Conservation (phyloP, 1,284 basidiomycete genomes). For the Xanthoconium separans region DNA sequence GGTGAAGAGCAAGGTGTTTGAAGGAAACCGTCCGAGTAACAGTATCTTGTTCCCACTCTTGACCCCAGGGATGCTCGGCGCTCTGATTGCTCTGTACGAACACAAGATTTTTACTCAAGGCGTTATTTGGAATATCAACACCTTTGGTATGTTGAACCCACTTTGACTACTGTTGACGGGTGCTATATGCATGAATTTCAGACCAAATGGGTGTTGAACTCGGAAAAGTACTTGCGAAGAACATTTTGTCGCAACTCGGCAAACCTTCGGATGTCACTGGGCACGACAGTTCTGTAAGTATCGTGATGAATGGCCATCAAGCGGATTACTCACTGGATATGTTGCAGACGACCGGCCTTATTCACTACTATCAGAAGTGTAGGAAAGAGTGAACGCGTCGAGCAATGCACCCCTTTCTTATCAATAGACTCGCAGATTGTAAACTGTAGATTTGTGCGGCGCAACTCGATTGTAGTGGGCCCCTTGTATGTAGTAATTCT, state of each 20-base stretch:
- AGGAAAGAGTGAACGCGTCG: constrained; percentile 60
- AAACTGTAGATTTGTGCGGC: constrained; percentile 2
- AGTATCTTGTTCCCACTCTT: constrained; percentile 93
- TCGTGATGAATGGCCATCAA: background rate
- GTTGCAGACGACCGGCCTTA: constrained; percentile 82
- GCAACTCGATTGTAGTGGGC: background rate
- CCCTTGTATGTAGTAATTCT: constrained; percentile 18
- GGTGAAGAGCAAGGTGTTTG: constrained; percentile 97
- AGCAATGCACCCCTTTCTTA: too few species aligned
- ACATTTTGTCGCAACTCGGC: constrained; percentile 86
- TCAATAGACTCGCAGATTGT: constrained; percentile 6
- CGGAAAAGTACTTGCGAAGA: constrained; percentile 95
- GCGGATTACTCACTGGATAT: constrained; percentile 11
- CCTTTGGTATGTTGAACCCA: constrained; percentile 63
- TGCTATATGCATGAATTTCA: constrained; percentile 27
- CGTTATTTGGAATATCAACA: constrained; percentile 98
- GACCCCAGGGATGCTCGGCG: constrained; percentile 87
- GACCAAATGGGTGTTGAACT: constrained; percentile 97
- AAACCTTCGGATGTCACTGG: constrained; percentile 82
- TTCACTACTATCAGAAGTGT: constrained; percentile 91
- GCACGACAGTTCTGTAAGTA: constrained; percentile 87
- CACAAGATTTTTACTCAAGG: constrained; percentile 99
- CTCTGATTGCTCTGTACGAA: constrained; percentile 91
- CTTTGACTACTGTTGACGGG: background rate
- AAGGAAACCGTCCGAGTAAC: constrained; percentile 97